Base-by-base conservation (phyloP, 495 filamentous ascomycete species). In the Articulospora tetracladia region DNA sequence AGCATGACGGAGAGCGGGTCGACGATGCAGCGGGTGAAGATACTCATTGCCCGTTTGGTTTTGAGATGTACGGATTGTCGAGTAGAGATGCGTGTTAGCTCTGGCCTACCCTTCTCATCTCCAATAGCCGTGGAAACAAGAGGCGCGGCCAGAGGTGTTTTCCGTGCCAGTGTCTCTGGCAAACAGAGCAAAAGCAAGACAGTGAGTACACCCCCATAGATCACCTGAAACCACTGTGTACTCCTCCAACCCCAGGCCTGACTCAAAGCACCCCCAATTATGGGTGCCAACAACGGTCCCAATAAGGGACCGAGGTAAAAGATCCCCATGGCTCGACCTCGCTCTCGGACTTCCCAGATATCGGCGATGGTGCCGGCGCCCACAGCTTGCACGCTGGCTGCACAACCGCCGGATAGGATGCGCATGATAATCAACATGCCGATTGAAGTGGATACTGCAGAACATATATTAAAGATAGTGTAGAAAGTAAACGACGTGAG, bases 281-380 rank as follows among this genome's bases (percentile, higher is more conserved):
- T 93, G 7, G 93, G 93, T 0, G 89, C 85, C 24, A 96, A 74
- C 11, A 97, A 74, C 0, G 93, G 93, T 0, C 93, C 93, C 55
- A 87, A 70, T n/a, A 97, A 74, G 1, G 93, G 93, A 0, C 93
- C 93, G 0, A 97, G 78, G 60, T 96, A 98, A 72, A 97, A 98
- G 23, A 90, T 83, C 1, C 91, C 87, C 91, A 98, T 96, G n/a
- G 92, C 93, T 23, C 76, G 77, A 7, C 93, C 93, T 57, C 93
- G 78, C 69, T 96, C 89, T 22, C 77, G 80, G 1, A 85, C 69
- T 58, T 93, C 90, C 93, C 93, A 98, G 54, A 97, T 81, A 73
- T 97, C 93, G 11, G 93, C 88, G 44, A 97, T 92, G 2, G 92
- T 95, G 17, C 93, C 93, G 17, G 93, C 93, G 20, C 93, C 93